These are phyloP conservation scores for Coemansia sp. DNA, from an alignment of 371 early-diverging fungal genomes.

Conservation along the genomic window DNA sequence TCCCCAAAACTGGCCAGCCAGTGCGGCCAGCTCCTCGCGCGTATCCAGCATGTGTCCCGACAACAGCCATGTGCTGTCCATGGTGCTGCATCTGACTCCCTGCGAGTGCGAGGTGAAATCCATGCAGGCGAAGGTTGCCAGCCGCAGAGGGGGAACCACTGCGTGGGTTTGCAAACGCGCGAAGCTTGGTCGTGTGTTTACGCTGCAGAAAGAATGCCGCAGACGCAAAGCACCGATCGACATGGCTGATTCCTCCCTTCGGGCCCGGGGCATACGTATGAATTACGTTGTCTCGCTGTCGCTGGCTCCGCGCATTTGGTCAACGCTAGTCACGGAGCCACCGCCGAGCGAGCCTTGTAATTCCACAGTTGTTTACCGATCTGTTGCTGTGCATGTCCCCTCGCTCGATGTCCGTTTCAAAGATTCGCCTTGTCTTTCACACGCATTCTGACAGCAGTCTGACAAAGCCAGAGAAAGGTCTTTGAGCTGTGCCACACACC, in stretches of 20 bases:
- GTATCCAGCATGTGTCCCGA: no score
- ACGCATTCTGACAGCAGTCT: not conserved
- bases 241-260: not conserved
- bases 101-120: no score
- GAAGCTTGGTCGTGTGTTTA: not conserved
- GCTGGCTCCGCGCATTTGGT: not conserved
- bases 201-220: not conserved
- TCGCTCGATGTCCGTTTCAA: no score
- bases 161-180: not conserved
- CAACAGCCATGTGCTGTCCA: no score
- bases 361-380: not conserved
- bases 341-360: no score
- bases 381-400: not conserved
- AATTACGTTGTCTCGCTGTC: not conserved
- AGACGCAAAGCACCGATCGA: constrained; percentile 3
- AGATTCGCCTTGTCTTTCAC: not conserved
- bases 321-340: not conserved
- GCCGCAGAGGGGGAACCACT: not conserved
- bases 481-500: not conserved
- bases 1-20: no score
- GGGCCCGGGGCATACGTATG: not conserved
- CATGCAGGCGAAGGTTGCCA: no score
- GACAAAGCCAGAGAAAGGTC: no score
- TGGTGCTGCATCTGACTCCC: no score
- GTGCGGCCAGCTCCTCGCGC: no score